Conservation (phyloP, 164 flowering plant species). For the Tetracentron sinense region DNA sequence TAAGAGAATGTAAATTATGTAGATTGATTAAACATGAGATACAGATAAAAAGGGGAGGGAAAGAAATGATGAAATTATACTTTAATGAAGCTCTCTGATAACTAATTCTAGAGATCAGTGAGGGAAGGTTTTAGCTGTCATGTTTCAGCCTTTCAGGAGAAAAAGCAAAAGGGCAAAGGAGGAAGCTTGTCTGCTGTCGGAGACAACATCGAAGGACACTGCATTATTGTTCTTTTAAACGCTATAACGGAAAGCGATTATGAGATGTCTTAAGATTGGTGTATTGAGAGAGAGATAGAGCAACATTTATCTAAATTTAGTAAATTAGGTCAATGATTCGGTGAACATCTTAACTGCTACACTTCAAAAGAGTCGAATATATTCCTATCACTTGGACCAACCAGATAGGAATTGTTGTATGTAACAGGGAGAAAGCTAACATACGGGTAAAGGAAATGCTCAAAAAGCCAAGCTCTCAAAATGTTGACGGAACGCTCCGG, state of each 20-base stretch:
- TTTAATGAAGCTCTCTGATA: neutral
- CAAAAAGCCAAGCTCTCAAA: constrained; percentile 97
- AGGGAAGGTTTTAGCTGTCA: too few relatives aligned
- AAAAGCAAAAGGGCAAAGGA: constrained; percentile 9
- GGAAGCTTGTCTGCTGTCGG: neutral
- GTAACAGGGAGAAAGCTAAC: constrained; percentile 21
- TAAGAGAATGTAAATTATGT: too few relatives aligned
- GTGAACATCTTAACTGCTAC: too few relatives aligned
- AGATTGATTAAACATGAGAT: too few relatives aligned
- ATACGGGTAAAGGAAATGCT: constrained; percentile 98
- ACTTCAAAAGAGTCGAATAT: too few relatives aligned
- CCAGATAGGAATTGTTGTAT: too few relatives aligned
- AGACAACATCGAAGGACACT: constrained; percentile 13
- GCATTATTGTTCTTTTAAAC: constrained; percentile 6
- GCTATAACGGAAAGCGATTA: neutral
- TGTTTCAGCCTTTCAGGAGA: neutral
- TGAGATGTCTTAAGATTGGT: neutral
- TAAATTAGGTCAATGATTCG: too few relatives aligned
- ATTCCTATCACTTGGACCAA: too few relatives aligned
- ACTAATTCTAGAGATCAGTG: constrained; percentile 1
- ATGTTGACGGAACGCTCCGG: constrained; percentile 95
- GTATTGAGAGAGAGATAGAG: neutral
- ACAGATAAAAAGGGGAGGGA: too few relatives aligned
- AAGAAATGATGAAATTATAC: neutral
- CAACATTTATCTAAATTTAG: too few relatives aligned